Evolutionary conservation across 495 filamentous ascomycete species (phyloP), one percentile per base, ranked within the genome.

Genomic region (Aspergillus diversus): DNA sequence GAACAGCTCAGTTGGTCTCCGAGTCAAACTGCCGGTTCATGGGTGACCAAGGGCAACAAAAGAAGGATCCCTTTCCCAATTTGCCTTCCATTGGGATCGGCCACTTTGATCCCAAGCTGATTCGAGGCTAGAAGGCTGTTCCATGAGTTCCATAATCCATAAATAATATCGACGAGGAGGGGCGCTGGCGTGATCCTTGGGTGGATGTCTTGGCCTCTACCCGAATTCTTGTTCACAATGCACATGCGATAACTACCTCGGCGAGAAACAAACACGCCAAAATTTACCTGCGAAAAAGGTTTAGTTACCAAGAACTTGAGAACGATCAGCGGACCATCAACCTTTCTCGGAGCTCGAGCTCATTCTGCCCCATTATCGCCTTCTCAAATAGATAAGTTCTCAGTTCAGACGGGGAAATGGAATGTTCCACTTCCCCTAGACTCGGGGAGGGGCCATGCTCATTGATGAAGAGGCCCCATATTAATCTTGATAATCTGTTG

Each of bases 51-150:
- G 21, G 21, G 21, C 21, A 27, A 27, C 21, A 2, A 27, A 27
- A 27, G 21, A 27, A 27, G 46, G 47, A 17, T 59, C 46, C 64
- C 5, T 47, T 58, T 47, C 48, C 59, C 33, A 52, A 65, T 63
- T 63, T 50, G 39, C 63, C 50, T 55, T 61, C 57, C 53, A 71
- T 71, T 71, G 21, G 57, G 65, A 68, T 71, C 68, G 63, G 59
- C 68, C 55, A 46, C 55, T 54, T 13, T 60, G 43, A 59, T 57
- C 51, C 55, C 55, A 57, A 57, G 60, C 55, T 33, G 39, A 49
- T 54, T 33, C 32, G 31, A 48, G 49, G 56, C 56, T 48, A 48
- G 56, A 59, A 34, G 21, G 5, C 35, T 54, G 31, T 56, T 62
- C 52, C 52, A 56, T 27, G 50, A 42, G 58, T 43, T 53, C 58